Conservation (phyloP, 106 monocot genomes). For the Triglochin maritima region DNA sequence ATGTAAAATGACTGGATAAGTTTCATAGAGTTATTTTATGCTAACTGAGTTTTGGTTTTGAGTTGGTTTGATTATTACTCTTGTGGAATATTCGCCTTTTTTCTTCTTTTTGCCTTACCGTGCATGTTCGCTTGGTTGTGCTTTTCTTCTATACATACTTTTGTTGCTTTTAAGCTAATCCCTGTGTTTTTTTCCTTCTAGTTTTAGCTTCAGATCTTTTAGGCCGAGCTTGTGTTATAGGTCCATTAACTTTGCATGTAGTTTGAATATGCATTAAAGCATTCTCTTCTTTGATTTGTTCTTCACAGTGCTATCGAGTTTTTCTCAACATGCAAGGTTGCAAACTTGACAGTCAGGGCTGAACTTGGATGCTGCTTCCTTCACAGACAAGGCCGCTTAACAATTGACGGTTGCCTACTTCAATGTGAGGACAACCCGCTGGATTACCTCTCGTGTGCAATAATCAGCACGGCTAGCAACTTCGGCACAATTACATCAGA, state of each 20-base stretch:
- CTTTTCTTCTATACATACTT: too few relatives aligned
- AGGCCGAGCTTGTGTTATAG: too few relatives aligned
- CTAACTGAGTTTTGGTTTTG: too few relatives aligned
- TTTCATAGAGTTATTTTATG: too few relatives aligned
- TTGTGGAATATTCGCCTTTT: too few relatives aligned
- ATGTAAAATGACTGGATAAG: too few relatives aligned
- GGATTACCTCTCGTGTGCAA: constrained; percentile 87
- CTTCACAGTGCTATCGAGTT: constrained; percentile 76
- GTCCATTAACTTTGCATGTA: neutral
- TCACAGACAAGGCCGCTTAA: constrained; percentile 71
- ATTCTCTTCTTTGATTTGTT: neutral
- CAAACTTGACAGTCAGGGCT: constrained; percentile 78
- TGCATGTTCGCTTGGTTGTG: too few relatives aligned
- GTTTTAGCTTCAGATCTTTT: too few relatives aligned
- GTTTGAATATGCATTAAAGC: neutral
- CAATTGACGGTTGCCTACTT: constrained; percentile 77
- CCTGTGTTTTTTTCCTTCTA: too few relatives aligned
- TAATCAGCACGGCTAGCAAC: constrained; percentile 66
- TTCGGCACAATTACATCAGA: constrained; percentile 5
- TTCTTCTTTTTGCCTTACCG: too few relatives aligned
- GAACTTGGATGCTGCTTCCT: constrained; percentile 93
- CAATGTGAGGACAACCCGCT: constrained; percentile 90
- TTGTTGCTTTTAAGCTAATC: too few relatives aligned
- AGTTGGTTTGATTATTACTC: too few relatives aligned
- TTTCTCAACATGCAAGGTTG: constrained; percentile 84